Percentiles rank a stretch among this genome's conserved stretches.
Evolutionary conservation across 2,329 filamentous ascomycete species (phyloP).

Genomic region (Fusarium sp.): DNA sequence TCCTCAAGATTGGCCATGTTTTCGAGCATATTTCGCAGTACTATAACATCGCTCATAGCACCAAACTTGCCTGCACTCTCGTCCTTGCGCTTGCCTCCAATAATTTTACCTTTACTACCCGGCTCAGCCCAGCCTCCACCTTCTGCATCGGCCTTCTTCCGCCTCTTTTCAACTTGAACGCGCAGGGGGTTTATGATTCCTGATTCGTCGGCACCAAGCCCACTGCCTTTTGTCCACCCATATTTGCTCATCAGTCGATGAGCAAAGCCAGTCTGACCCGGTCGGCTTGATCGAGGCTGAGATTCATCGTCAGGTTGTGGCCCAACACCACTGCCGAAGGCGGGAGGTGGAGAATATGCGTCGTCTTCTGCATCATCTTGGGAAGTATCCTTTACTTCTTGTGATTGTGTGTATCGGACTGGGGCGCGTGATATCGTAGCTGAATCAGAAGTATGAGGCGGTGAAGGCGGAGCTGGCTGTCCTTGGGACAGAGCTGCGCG

Average conservation of each 20-base stretch:
- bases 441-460: slow-evolving; percentile 55
- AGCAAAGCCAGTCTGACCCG: slow-evolving; percentile 86
- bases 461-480: slow-evolving; percentile 48
- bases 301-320: slow-evolving; percentile 50
- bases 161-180: slow-evolving; percentile 86
- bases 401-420: slow-evolving; percentile 70
- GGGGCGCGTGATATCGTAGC: slow-evolving; percentile 80
- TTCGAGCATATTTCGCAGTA: slow-evolving; percentile 86
- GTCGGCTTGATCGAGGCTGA: slow-evolving; percentile 69
- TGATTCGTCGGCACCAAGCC: slow-evolving; percentile 82
- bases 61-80: slow-evolving; percentile 66
- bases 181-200: slow-evolving; percentile 88
- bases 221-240: slow-evolving; percentile 89
- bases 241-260: slow-evolving; percentile 92
- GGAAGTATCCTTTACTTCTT: slow-evolving; percentile 47
- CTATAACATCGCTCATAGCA: slow-evolving; percentile 82
- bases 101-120: slow-evolving; percentile 78
- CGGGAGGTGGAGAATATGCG: slow-evolving; percentile 57
- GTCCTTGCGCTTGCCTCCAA: slow-evolving; percentile 74
- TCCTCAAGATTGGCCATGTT: slow-evolving; percentile 78
- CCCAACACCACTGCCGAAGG: slow-evolving; percentile 58
- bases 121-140: slow-evolving; percentile 81
- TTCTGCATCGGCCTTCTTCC: slow-evolving; percentile 80
- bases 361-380: slow-evolving; percentile 57
- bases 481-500: slow-evolving; percentile 67